A percentile compares a stretch with the other conserved stretches of the same genome.
These are phyloP conservation scores for Calonectria naviculata DNA, from an alignment of 2,329 filamentous ascomycete species.

Conservation along the genomic window DNA sequence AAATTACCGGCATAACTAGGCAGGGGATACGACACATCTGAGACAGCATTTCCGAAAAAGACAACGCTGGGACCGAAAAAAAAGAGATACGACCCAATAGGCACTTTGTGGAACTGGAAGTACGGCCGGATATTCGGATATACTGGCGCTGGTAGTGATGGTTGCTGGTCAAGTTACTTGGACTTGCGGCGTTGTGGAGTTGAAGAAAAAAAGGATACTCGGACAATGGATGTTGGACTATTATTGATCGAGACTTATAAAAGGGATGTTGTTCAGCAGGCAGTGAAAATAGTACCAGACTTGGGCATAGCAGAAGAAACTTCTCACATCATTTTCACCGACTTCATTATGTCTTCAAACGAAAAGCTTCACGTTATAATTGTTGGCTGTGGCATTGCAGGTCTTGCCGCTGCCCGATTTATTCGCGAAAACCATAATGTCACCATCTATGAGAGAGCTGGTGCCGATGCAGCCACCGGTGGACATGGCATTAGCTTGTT, in stretches of 20 bases:
- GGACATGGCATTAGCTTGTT: conserved; percentile 17
- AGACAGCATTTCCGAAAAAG: neutral
- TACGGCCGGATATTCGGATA: conserved; percentile 9
- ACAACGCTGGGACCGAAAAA: neutral
- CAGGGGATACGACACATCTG: neutral
- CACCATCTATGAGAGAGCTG: conserved; percentile 16
- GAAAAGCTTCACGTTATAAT: conserved; percentile 15
- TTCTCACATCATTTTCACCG: neutral
- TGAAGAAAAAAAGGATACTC: neutral
- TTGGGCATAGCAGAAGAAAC: neutral
- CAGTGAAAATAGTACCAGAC: neutral
- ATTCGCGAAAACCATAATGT: conserved; percentile 9
- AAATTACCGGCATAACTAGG: conserved; percentile 1
- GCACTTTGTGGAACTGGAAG: neutral
- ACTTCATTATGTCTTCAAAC: neutral
- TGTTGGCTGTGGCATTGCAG: conserved; percentile 10
- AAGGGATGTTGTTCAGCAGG: neutral
- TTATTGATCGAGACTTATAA: neutral
- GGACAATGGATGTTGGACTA: neutral
- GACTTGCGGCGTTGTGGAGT: neutral
- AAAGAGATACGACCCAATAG: neutral
- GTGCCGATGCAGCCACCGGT: conserved; percentile 12
- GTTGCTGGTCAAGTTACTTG: neutral
- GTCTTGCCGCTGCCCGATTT: conserved; percentile 12
- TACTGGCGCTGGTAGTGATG: neutral